phyloP scores from a whole-genome alignment of 164 flowering plant species.

The Liquidambar formosana region DNA sequence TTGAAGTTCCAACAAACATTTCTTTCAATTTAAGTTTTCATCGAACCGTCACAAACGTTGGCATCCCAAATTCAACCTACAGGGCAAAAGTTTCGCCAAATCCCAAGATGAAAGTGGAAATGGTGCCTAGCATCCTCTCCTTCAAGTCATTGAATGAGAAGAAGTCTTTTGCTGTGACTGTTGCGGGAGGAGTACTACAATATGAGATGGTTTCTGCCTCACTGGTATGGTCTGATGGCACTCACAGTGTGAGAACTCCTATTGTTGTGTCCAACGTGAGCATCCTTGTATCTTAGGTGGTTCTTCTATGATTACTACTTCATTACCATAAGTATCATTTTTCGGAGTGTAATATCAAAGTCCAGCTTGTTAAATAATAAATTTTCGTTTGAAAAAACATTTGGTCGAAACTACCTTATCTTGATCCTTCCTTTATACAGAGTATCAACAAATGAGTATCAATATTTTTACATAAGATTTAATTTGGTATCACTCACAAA shows the following conservation, averaged over 20 bases:
- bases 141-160: conserved; percentile 36
- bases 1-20: background rate
- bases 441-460: too few relatives aligned
- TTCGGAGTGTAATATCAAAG: too few relatives aligned
- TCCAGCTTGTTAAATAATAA: too few relatives aligned
- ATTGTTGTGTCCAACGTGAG: conserved; percentile 24
- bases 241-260: conserved; percentile 35
- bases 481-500: too few relatives aligned
- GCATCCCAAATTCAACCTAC: conserved; percentile 33
- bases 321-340: too few relatives aligned
- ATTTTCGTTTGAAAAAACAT: too few relatives aligned
- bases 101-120: conserved; percentile 15
- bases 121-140: conserved; percentile 30
- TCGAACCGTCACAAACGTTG: conserved; percentile 55
- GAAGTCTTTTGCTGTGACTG: conserved; percentile 37
- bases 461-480: too few relatives aligned
- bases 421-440: too few relatives aligned
- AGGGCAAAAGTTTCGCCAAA: conserved; percentile 7
- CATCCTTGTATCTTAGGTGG: too few relatives aligned
- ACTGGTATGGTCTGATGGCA: conserved; percentile 38
- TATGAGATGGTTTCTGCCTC: background rate
- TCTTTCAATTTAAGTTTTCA: conserved; percentile 12
- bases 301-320: too few relatives aligned
- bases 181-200: background rate
- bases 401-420: too few relatives aligned